Conservation (phyloP, 2,329 filamentous ascomycete species). For the Diaporthe citrichinensis region DNA sequence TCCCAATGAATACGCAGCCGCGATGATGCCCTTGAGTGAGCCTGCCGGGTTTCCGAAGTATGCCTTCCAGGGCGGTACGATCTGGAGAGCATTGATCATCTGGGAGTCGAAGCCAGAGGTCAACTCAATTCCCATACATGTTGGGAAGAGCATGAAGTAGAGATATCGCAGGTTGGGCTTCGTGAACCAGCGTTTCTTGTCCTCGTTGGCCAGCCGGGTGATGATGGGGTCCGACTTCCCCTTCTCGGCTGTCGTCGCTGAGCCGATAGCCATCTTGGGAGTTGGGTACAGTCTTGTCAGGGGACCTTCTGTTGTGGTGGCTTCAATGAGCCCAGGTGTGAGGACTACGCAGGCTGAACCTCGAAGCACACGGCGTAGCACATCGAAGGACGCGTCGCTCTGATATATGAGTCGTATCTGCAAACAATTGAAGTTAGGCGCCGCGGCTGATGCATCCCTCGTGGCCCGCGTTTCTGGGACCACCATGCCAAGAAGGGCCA, state of each 20-base stretch:
- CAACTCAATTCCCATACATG: slow-evolving; percentile 73
- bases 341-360: neutral
- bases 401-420: slow-evolving; percentile 14
- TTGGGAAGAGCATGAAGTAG: slow-evolving; percentile 71
- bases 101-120: slow-evolving; percentile 62
- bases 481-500: slow-evolving; percentile 7
- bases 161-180: slow-evolving; percentile 71
- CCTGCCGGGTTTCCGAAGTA: slow-evolving; percentile 62
- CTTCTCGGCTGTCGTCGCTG: slow-evolving; percentile 35
- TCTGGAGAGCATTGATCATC: slow-evolving; percentile 61
- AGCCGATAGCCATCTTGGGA: slow-evolving; percentile 33
- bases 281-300: neutral
- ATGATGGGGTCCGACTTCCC: slow-evolving; percentile 44
- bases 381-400: neutral
- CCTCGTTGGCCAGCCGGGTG: slow-evolving; percentile 55
- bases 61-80: slow-evolving; percentile 54
- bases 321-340: neutral
- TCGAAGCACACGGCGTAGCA: neutral
- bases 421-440: neutral
- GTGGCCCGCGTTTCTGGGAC: slow-evolving; percentile 26
- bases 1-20: slow-evolving; percentile 72
- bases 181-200: slow-evolving; percentile 65
- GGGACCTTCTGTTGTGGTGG: neutral
- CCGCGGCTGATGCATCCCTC: slow-evolving; percentile 7
- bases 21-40: slow-evolving; percentile 66